Evolutionary conservation across 352 stramenopile species (phyloP).

Genomic region (Pythium brassicae): DNA sequence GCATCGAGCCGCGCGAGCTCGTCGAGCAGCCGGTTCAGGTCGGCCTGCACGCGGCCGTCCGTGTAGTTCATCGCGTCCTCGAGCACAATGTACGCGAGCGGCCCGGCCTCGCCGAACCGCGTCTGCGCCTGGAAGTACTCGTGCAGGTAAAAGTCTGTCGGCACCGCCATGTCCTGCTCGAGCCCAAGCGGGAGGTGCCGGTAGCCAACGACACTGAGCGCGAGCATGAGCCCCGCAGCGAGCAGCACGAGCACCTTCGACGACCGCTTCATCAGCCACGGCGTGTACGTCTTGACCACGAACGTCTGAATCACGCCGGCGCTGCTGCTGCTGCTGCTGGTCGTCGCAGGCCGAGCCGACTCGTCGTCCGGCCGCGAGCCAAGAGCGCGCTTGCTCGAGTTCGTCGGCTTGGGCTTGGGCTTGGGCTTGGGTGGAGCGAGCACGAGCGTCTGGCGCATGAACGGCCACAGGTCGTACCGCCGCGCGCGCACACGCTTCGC

Average conservation of each 20-base stretch:
- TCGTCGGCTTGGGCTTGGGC: too few relatives aligned
- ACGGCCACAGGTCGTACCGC: conserved; percentile 72
- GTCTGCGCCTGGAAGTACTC: conserved; percentile 88
- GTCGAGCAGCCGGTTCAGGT: conserved; percentile 68
- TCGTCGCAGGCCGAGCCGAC: not conserved
- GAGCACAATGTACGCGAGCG: conserved; percentile 82
- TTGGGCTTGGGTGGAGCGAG: conserved; percentile 30
- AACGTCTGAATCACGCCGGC: conserved; percentile 49
- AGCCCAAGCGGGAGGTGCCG: conserved; percentile 76
- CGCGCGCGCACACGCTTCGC: conserved; percentile 54
- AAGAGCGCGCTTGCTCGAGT: not conserved
- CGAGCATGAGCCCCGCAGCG: conserved; percentile 21
- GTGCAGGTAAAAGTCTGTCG: conserved; percentile 86
- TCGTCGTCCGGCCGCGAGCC: not conserved
- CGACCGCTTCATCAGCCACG: conserved; percentile 50
- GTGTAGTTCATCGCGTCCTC: conserved; percentile 66
- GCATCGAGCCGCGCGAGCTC: conserved; percentile 62
- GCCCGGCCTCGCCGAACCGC: conserved; percentile 76
- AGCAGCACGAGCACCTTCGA: conserved; percentile 63
- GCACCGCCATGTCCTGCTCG: conserved; percentile 84
- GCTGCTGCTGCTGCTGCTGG: conserved; percentile 2
- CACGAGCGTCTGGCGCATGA: conserved; percentile 45
- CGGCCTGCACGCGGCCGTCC: conserved; percentile 38
- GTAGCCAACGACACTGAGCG: conserved; percentile 52
- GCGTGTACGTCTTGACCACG: conserved; percentile 61